phyloP scores from a whole-genome alignment of 2,329 filamentous ascomycete species.

The Coleophoma eucalyptorum region DNA sequence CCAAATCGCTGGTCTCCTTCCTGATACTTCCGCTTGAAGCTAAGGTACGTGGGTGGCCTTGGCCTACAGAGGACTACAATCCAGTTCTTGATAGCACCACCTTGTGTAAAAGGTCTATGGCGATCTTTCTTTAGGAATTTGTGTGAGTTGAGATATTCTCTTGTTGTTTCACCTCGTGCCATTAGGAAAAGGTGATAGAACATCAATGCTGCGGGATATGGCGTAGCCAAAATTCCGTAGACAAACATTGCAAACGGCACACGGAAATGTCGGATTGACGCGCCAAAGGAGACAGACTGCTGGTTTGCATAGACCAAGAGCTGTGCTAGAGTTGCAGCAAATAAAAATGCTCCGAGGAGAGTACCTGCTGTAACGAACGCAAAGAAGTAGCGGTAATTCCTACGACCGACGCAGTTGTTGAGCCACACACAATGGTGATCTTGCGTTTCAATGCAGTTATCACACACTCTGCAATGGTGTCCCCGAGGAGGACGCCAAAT shows the following conservation, averaged over 20 bases:
- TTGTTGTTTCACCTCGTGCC: slow-evolving; percentile 86
- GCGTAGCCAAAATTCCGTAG: slow-evolving; percentile 69
- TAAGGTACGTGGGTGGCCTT: slow-evolving; percentile 81
- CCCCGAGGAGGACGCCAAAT: slow-evolving; percentile 95
- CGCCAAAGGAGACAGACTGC: slow-evolving; percentile 62
- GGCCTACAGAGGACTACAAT: slow-evolving; percentile 77
- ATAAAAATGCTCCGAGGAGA: slow-evolving; percentile 69
- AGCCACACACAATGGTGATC: slow-evolving; percentile 99
- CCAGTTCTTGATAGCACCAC: slow-evolving; percentile 73
- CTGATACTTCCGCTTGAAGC: slow-evolving; percentile 74
- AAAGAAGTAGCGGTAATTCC: slow-evolving; percentile 98
- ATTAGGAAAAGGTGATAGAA: slow-evolving; percentile 91
- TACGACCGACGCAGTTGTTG: slow-evolving; percentile 94
- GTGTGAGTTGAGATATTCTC: slow-evolving; percentile 93
- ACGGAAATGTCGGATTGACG: slow-evolving; percentile 66
- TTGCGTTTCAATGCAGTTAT: slow-evolving; percentile 95
- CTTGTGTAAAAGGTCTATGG: slow-evolving; percentile 85
- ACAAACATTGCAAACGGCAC: slow-evolving; percentile 87
- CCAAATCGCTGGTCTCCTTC: slow-evolving; percentile 85
- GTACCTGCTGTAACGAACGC: slow-evolving; percentile 81
- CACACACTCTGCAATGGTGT: slow-evolving; percentile 94
- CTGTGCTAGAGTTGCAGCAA: slow-evolving; percentile 77
- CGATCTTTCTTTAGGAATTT: slow-evolving; percentile 92
- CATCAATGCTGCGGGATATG: slow-evolving; percentile 81
- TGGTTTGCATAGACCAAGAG: slow-evolving; percentile 67